Evolutionary conservation across 2,329 filamentous ascomycete genomes (phyloP).

Genomic region (Paraphaeosphaeria sporulosa): DNA sequence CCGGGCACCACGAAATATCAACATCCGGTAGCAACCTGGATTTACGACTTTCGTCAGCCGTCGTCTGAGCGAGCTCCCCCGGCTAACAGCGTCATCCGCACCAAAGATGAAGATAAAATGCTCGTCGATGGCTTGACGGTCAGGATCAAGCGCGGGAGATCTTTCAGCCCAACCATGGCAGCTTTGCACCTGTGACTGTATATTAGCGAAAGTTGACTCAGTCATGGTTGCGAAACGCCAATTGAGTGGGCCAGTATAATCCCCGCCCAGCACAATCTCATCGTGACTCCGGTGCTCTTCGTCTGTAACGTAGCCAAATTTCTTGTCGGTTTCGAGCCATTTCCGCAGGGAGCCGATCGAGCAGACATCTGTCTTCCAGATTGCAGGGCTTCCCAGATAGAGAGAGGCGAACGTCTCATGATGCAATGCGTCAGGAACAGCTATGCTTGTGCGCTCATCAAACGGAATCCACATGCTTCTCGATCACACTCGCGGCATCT

Average conservation of each 20-base stretch:
- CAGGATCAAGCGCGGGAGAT: background rate
- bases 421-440: background rate
- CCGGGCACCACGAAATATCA: conserved; percentile 1
- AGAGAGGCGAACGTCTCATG: conserved; percentile 10
- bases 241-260: conserved; percentile 3
- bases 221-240: conserved; percentile 11
- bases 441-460: background rate
- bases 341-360: conserved; percentile 12
- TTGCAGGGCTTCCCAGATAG: background rate
- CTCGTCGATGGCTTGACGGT: background rate
- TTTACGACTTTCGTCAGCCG: background rate
- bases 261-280: conserved; percentile 11
- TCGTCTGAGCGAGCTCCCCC: conserved; percentile 1
- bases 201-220: background rate
- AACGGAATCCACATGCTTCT: background rate
- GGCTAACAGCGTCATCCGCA: background rate
- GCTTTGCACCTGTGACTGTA: background rate
- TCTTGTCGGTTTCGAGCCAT: conserved; percentile 11
- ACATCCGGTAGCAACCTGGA: background rate
- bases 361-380: conserved; percentile 15
- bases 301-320: conserved; percentile 6
- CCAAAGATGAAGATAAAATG: background rate
- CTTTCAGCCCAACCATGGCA: background rate
- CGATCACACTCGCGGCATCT: conserved; percentile 10
- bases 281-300: conserved; percentile 9